These are phyloP conservation scores for Mycena sp. DNA, from an alignment of 1,284 basidiomycete genomes.

Conservation along the genomic window DNA sequence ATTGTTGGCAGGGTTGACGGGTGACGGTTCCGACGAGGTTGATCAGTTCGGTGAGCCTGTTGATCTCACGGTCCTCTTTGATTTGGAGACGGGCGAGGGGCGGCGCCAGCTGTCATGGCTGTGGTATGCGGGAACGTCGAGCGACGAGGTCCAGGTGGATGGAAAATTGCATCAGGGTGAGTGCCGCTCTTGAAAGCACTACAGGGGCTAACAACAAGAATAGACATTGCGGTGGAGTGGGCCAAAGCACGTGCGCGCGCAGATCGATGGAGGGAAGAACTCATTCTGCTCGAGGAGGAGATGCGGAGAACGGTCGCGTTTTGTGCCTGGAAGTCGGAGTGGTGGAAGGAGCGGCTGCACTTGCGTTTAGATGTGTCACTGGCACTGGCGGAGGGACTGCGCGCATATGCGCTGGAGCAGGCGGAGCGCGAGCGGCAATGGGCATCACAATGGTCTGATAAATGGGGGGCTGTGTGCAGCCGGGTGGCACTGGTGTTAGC, in stretches of 20 bases:
- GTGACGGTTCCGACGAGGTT: neutral
- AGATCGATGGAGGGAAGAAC: constrained; percentile 25
- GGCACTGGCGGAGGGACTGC: neutral
- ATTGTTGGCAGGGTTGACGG: constrained; percentile 2
- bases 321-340: neutral
- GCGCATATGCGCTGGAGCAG: constrained; percentile 7
- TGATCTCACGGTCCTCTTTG: neutral
- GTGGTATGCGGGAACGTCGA: constrained; percentile 16
- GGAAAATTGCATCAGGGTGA: constrained; percentile 1
- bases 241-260: constrained; percentile 21
- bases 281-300: constrained; percentile 28
- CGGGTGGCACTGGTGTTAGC: neutral
- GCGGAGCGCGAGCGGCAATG: neutral
- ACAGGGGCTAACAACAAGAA: neutral
- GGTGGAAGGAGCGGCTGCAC: constrained; percentile 17
- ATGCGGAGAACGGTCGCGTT: constrained; percentile 22
- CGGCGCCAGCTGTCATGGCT: constrained; percentile 29
- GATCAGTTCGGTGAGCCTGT: constrained; percentile 11
- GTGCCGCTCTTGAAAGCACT: neutral
- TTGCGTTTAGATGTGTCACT: neutral
- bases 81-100: constrained; percentile 22
- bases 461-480: neutral
- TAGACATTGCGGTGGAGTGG: constrained; percentile 31
- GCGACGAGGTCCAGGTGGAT: neutral
- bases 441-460: neutral